phyloP scores from a whole-genome alignment of 2,329 filamentous ascomycete species.

The Ustulina deusta region DNA sequence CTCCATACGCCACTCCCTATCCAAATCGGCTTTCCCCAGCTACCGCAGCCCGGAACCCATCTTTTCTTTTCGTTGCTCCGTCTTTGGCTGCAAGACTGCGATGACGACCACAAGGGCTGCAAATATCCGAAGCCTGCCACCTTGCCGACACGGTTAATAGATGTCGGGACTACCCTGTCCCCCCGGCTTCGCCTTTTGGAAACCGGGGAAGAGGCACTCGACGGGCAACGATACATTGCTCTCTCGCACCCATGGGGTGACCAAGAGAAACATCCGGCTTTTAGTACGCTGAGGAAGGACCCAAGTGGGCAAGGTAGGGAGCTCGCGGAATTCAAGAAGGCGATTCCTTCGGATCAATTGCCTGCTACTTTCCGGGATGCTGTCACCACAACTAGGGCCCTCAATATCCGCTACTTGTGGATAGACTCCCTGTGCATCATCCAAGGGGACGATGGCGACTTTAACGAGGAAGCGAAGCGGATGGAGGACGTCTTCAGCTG shows the following conservation, averaged over 20 bases:
- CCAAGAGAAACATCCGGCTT: conserved; percentile 32
- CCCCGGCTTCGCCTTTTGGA: conserved; percentile 23
- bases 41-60: conserved; percentile 11
- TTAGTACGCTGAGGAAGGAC: conserved; percentile 10
- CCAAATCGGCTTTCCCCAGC: conserved; percentile 33
- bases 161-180: conserved; percentile 6
- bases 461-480: conserved; percentile 38
- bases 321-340: conserved; percentile 32
- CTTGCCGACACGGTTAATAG: conserved; percentile 35
- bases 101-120: conserved; percentile 21
- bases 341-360: conserved; percentile 18
- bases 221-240: conserved; percentile 34
- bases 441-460: conserved; percentile 40
- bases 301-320: conserved; percentile 22
- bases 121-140: too few species aligned
- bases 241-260: conserved; percentile 43
- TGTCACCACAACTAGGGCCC: conserved; percentile 14
- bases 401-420: conserved; percentile 34
- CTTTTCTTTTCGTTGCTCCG: conserved; percentile 27
- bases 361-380: conserved; percentile 38
- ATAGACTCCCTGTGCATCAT: conserved; percentile 41
- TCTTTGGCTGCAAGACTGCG: conserved; percentile 32
- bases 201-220: background rate
- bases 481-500: conserved; percentile 49
- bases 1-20: conserved; percentile 10